A percentile compares a stretch with the other conserved stretches of the same genome.
These are phyloP conservation scores for Colletotrichum lentis DNA, from an alignment of 2,329 filamentous ascomycete genomes.

Conservation along the genomic window DNA sequence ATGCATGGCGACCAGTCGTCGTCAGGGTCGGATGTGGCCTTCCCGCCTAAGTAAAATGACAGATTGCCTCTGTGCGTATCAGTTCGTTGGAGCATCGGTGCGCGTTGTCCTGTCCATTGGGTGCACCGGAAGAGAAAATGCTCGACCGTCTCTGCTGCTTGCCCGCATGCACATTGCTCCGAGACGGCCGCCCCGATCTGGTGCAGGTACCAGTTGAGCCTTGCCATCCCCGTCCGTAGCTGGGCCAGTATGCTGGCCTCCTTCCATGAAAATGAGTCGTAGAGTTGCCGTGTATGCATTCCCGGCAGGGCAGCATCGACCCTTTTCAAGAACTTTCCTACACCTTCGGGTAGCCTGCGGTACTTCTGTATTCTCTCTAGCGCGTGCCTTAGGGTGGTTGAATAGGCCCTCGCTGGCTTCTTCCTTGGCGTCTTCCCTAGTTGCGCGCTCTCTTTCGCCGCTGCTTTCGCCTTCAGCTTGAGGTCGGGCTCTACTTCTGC, in stretches of 20 bases:
- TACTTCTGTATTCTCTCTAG: neutral
- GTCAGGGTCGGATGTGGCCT: neutral
- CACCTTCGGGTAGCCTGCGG: neutral
- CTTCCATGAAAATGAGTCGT: conserved; percentile 37
- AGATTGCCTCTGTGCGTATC: neutral
- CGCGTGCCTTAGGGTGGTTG: neutral
- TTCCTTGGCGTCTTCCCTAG: neutral
- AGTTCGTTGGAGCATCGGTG: neutral
- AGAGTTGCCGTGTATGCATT: conserved; percentile 18
- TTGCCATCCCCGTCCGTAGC: conserved; percentile 14
- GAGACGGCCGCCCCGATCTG: conserved; percentile 27
- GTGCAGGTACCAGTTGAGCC: conserved; percentile 38
- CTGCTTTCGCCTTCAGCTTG: neutral
- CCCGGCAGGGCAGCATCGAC: conserved; percentile 12
- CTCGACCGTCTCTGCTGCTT: conserved; percentile 14
- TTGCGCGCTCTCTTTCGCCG: neutral
- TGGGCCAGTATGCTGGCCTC: conserved; percentile 32
- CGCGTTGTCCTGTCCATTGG: too few relatives aligned
- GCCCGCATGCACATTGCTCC: conserved; percentile 33
- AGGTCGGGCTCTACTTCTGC: conserved; percentile 2
- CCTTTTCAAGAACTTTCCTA: conserved; percentile 2
- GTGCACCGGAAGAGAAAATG: too few relatives aligned
- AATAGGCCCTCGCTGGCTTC: conserved; percentile 1
- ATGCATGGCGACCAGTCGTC: neutral
- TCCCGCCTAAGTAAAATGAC: conserved; percentile 4